Conservation (phyloP, 1,139 yeast species). For the Saccharomyces hybrid region DNA sequence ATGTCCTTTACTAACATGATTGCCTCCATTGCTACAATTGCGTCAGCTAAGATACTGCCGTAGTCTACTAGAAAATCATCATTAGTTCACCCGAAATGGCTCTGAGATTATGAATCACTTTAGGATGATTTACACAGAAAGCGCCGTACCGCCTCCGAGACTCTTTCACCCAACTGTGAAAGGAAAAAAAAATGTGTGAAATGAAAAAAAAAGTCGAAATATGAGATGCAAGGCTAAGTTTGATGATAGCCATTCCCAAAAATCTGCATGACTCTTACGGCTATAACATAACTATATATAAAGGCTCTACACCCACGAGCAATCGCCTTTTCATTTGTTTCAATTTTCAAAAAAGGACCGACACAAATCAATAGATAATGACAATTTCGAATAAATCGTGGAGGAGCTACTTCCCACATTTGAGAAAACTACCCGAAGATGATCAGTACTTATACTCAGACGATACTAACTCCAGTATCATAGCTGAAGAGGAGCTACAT, state of each 20-base stretch:
- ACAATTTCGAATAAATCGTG: conserved; percentile 3
- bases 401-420: conserved; percentile 20
- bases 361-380: not conserved
- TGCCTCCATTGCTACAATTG: not conserved
- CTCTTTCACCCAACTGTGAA: not conserved
- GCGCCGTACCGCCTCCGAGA: not conserved
- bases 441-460: conserved; percentile 1
- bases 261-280: not conserved
- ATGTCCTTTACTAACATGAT: not conserved
- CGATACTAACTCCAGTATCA: conserved; percentile 3
- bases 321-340: not conserved
- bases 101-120: not conserved
- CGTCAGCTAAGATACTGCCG: not conserved
- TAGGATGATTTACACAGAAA: not conserved
- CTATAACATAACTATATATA: not conserved
- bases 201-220: not conserved
- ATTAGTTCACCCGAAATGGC: not conserved
- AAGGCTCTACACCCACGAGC: not conserved
- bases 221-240: not conserved
- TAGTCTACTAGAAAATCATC: not conserved
- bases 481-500: conserved; percentile 3
- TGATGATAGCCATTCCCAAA: not conserved
- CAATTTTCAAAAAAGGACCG: not conserved
- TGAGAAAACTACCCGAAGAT: conserved; percentile 26
- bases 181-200: not conserved